Evolutionary conservation across 2,329 filamentous ascomycete species (phyloP), one percentile per base, ranked within the genome.

Genomic region (Ilyonectria robusta): DNA sequence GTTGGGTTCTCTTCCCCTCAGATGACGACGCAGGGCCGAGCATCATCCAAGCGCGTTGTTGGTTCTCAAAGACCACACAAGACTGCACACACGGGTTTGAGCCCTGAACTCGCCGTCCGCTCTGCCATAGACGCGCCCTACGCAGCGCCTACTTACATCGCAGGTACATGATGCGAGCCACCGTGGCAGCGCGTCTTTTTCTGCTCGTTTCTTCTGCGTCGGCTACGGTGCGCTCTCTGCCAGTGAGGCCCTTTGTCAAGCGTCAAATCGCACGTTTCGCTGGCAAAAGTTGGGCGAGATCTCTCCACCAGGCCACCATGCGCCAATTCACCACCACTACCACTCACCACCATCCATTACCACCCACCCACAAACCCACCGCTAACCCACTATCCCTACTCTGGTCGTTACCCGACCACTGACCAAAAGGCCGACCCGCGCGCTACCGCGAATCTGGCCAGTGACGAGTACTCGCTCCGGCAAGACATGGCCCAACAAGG

Each of bases 401-500:
- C 31, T n/a, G 50, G 50, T 35, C 70, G 70, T 61, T 60, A 53
- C 47, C 21, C 40, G 67, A 50, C 55, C 57, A 59, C 42, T 59
- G 51, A 44, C 57, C 55, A 50, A 47, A 29, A 31, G 48, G 42
- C 53, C 65, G 67, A 72, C 72, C 71, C 71, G 68, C 71, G 71
- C 72, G 72, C 71, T 73, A 75, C 68, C 60, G 51, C 54, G 19
- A 61, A 61, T 66, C 57, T 29, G 61, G 56, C 63, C 58, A 66
- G 63, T 66, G 29, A 53, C 42, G 63, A 47, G 58, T 46, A 44
- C 46, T 61, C 53, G 46, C 33, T 57, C 46, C 44, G 46, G n/a
- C 48, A 21, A 10, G 48, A 19, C 48, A 51, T 31, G 48, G 37
- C 37, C 37, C 37, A 40, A 40, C 40, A 42, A 42, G 40, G 40